Evolutionary conservation across 768 basidiomycete species (phyloP), one percentile per base, ranked within the genome.

Genomic region (Kwoniella europaea): DNA sequence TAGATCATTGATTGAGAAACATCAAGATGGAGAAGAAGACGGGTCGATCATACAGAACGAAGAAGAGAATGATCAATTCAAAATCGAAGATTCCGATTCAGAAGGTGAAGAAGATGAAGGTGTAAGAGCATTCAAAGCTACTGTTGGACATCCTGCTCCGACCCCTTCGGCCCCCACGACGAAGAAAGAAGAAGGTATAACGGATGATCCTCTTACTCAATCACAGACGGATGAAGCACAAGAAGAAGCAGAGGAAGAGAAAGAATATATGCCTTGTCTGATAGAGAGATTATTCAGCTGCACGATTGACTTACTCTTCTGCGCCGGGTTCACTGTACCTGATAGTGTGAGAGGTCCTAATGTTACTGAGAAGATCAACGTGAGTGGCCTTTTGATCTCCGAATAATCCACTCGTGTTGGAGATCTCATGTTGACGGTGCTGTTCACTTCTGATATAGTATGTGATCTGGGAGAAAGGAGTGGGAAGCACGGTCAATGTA

Each of bases 301-400:
- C 69, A 85, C 93, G 10, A 88, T 93, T 67, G 95, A 98, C 80
- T 86, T 98, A 12, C 81, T 97, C 50, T 98, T 96, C 82, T 94
- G 93, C 80, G 95, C 93, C 75, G 94, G 93, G 13, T 97, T 98
- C 76, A 96, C 94, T 0, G 85, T 98, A 10, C 92, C 96, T 10
- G 87, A 79, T 29, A 78, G 71, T 57, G 76, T 82, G 1, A 66
- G 74, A 52, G 76, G 80, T 20, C 29, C 68, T 56, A 64, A 71
- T 44, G 66, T 71, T 7, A 75, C 75, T 1, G 82, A 84, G 41
- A 84, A 84, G 76, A 79, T 84, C 71, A 83, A 83, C 63, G 82
- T 83, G 69, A 73, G 82, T 78, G 24, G 41, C 20, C 4, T 4
- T 7, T 4, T 29, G 15, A 20, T 63, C 22, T 9, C 10, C 3